A percentile compares a stretch with the other conserved stretches of the same genome.
Evolutionary conservation across 2,329 filamentous ascomycete species (phyloP).

Genomic region (Westerdykella sp.): DNA sequence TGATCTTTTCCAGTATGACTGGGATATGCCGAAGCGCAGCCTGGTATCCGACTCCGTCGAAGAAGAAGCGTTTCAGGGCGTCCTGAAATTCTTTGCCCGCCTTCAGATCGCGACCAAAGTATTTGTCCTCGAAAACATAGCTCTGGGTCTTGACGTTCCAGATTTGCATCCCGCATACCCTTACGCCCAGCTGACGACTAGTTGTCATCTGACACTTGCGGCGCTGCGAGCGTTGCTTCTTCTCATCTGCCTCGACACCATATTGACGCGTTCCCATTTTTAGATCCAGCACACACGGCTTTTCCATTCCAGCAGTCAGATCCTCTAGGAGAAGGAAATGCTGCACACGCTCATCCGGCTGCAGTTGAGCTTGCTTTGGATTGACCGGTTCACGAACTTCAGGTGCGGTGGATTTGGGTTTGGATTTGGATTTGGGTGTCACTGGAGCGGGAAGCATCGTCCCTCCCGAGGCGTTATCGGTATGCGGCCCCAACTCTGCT

Average conservation of each 20-base stretch:
- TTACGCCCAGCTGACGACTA: constrained; percentile 82
- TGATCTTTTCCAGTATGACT: constrained; percentile 75
- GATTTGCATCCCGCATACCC: constrained; percentile 91
- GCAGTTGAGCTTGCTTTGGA: constrained; percentile 42
- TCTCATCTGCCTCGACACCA: constrained; percentile 81
- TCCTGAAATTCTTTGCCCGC: constrained; percentile 84
- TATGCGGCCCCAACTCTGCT: neutral
- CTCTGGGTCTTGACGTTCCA: constrained; percentile 81
- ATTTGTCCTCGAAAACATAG: constrained; percentile 97
- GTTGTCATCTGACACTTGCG: constrained; percentile 91
- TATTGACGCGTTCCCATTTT: constrained; percentile 99
- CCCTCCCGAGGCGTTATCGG: constrained; percentile 9
- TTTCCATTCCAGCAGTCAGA: constrained; percentile 91
- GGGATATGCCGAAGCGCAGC: constrained; percentile 85
- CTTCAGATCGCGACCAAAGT: constrained; percentile 83
- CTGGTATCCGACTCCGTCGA: constrained; percentile 74
- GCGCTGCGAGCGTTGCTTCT: constrained; percentile 88
- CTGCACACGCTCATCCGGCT: constrained; percentile 62
- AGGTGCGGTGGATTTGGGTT: constrained; percentile 6
- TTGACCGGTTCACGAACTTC: constrained; percentile 28
- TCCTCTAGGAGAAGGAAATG: constrained; percentile 93
- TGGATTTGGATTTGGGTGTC: constrained; percentile 5
- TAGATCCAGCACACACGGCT: constrained; percentile 91
- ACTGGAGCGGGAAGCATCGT: constrained; percentile 33
- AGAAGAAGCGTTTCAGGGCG: constrained; percentile 82